Conservation (phyloP, 2,329 filamentous ascomycete species). For the Fusarium abutilonis region DNA sequence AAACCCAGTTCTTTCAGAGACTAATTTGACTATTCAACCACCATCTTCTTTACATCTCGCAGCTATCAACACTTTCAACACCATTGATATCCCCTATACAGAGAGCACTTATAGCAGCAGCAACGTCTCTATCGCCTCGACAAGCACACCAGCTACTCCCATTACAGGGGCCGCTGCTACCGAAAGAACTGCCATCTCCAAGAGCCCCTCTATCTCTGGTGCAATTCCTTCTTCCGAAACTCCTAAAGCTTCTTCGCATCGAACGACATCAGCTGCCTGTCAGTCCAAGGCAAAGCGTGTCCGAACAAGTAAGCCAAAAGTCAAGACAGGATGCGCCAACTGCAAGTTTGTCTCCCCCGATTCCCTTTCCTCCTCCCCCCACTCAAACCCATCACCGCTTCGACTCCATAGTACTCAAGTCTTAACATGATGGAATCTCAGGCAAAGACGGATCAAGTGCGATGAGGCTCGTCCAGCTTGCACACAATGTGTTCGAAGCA, state of each 20-base stretch:
- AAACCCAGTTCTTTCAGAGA: conserved; percentile 14
- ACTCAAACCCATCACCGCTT: conserved; percentile 8
- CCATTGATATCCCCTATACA: conserved; percentile 21
- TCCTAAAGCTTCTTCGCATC: conserved; percentile 12
- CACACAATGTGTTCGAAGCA: conserved; percentile 67
- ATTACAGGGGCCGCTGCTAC: conserved; percentile 8
- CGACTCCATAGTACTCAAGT: conserved; percentile 27
- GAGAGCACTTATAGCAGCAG: conserved; percentile 35
- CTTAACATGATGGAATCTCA: conserved; percentile 47
- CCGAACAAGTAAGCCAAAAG: conserved; percentile 67
- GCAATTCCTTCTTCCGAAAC: conserved; percentile 5
- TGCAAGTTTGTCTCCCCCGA: conserved; percentile 67
- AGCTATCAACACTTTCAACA: conserved; percentile 13
- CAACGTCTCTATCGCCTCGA: conserved; percentile 33
- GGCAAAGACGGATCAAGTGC: conserved; percentile 71
- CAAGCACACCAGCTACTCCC: conserved; percentile 31
- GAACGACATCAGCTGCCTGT: conserved; percentile 10
- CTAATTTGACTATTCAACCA: conserved; percentile 17
- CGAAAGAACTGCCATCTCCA: conserved; percentile 6
- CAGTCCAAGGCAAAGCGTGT: conserved; percentile 52
- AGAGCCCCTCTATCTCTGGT: conserved; percentile 18
- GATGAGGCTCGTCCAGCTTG: conserved; percentile 71
- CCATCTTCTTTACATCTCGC: conserved; percentile 9
- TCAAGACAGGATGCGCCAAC: conserved; percentile 72
- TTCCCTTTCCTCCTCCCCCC: neutral